Conservation (phyloP, 2,329 filamentous ascomycete genomes). For the Capronia americana region DNA sequence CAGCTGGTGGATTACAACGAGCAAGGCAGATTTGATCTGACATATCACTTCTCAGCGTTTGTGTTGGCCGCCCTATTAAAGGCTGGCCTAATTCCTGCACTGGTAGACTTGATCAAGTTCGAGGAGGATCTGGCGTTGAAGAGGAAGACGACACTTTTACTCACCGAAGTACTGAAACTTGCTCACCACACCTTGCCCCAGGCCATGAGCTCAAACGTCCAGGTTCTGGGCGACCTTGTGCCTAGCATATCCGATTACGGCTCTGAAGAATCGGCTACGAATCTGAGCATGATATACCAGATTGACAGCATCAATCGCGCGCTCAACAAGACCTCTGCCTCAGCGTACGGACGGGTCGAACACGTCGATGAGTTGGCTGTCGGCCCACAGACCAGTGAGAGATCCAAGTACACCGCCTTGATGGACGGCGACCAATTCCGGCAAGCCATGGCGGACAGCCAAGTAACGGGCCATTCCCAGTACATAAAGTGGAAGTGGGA, state of each 20-base stretch:
- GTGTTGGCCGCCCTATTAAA: conserved; percentile 84
- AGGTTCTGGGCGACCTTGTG: conserved; percentile 86
- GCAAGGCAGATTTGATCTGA: conserved; percentile 77
- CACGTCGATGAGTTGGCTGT: conserved; percentile 44
- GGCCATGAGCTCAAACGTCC: conserved; percentile 80
- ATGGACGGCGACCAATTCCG: conserved; percentile 71
- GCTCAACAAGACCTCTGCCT: conserved; percentile 69
- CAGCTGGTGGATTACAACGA: conserved; percentile 66
- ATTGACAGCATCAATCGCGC: conserved; percentile 97
- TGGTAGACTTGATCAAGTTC: conserved; percentile 58
- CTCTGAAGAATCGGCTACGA: conserved; percentile 75
- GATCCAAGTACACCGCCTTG: conserved; percentile 63
- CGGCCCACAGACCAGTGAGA: conserved; percentile 52
- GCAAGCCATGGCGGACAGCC: conserved; percentile 70
- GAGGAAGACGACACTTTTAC: conserved; percentile 85
- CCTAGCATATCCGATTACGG: conserved; percentile 75
- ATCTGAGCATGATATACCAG: conserved; percentile 92
- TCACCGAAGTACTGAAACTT: conserved; percentile 90
- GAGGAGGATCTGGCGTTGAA: conserved; percentile 64
- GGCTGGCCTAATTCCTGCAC: conserved; percentile 67
- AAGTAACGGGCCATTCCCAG: conserved; percentile 86
- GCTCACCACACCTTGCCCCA: conserved; percentile 83
- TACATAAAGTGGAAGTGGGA: conserved; percentile 99
- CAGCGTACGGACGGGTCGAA: conserved; percentile 49
- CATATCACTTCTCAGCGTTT: conserved; percentile 92